phyloP scores from a whole-genome alignment of 495 filamentous ascomycete genomes.

The Penicillium macrosclerotiorum region DNA sequence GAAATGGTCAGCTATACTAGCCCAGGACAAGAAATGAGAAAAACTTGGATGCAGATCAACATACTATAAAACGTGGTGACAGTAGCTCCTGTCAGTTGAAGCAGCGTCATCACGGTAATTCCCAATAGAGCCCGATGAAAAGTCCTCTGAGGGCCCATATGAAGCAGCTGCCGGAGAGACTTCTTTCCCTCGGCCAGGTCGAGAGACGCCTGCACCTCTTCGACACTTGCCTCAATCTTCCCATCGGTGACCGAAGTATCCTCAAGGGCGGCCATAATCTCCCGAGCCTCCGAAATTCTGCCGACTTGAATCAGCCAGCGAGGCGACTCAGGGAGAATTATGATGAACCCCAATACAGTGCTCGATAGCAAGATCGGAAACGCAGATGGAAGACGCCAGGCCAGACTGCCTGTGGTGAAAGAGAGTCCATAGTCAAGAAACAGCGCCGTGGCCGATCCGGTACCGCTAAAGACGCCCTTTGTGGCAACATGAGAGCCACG shows the following conservation, averaged over 20 bases:
- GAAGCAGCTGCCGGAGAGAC: slow-evolving; percentile 11
- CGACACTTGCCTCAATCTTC: slow-evolving; percentile 12
- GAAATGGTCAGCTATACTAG: background rate
- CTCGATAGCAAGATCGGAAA: slow-evolving; percentile 39
- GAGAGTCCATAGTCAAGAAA: slow-evolving; percentile 57
- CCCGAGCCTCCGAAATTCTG: slow-evolving; percentile 31
- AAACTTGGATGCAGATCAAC: background rate
- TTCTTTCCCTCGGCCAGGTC: slow-evolving; percentile 8
- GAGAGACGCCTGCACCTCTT: slow-evolving; percentile 21
- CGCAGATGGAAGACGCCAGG: slow-evolving; percentile 51
- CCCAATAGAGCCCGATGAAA: slow-evolving; percentile 23
- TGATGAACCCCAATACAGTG: slow-evolving; percentile 29
- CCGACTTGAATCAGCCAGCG: slow-evolving; percentile 43
- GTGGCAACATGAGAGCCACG: slow-evolving; percentile 59
- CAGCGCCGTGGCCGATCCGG: slow-evolving; percentile 50
- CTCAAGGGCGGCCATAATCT: slow-evolving; percentile 41
- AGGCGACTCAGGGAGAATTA: slow-evolving; percentile 41
- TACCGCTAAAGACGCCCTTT: slow-evolving; percentile 58
- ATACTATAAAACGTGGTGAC: slow-evolving; percentile 28
- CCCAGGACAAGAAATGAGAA: background rate
- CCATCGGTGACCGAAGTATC: slow-evolving; percentile 26
- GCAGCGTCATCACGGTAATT: slow-evolving; percentile 13
- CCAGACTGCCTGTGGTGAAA: slow-evolving; percentile 34
- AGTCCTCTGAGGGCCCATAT: slow-evolving; percentile 22
- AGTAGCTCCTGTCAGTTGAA: slow-evolving; percentile 24